phyloP scores from a whole-genome alignment of 2,329 filamentous ascomycete genomes.

The Byssoonygena ceratinophila region DNA sequence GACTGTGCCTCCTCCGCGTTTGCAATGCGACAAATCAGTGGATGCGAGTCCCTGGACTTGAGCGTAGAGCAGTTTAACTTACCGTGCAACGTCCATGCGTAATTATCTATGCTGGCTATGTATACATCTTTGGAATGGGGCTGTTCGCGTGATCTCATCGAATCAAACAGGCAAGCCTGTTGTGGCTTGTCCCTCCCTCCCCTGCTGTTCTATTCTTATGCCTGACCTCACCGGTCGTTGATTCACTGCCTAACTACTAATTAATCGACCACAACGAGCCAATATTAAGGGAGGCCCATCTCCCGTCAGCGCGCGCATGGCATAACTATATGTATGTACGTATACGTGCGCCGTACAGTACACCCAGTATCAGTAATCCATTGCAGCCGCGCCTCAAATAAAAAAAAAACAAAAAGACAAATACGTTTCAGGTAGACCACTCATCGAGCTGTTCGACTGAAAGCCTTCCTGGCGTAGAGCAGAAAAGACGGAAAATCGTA shows the following conservation, averaged over 20 bases:
- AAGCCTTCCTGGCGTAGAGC: no score
- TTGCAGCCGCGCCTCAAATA: conserved; percentile 3
- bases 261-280: not conserved
- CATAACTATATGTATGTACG: no score
- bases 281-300: not conserved
- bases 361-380: not conserved
- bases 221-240: not conserved
- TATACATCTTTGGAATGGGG: no score
- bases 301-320: not conserved
- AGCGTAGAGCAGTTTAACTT: no score
- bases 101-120: no score
- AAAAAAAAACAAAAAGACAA: not conserved
- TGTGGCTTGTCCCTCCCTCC: not conserved
- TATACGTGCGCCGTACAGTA: no score
- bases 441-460: not conserved
- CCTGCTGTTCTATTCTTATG: conserved; percentile 4
- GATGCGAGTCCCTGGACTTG: not conserved
- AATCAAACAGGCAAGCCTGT: conserved; percentile 6
- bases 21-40: not conserved
- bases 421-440: not conserved
- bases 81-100: no score
- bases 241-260: conserved; percentile 4
- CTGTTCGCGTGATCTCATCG: conserved; percentile 1
- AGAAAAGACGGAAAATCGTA: not conserved
- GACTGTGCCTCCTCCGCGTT: not conserved